Evolutionary conservation across 2,329 filamentous ascomycete genomes (phyloP), one percentile per base, ranked within the genome.

Genomic region (Cladophialophora chaetospira): DNA sequence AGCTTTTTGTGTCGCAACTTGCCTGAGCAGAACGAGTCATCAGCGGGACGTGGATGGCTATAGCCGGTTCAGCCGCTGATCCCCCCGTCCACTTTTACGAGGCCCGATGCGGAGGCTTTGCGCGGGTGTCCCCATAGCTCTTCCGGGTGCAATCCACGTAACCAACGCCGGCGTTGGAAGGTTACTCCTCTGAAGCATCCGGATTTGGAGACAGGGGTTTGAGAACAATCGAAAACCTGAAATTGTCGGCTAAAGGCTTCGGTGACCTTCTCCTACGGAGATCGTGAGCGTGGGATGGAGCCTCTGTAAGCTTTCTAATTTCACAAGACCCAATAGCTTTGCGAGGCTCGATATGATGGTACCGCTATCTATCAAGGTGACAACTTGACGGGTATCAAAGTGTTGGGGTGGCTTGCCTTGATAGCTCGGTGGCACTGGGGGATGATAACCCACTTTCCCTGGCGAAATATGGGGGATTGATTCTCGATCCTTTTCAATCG

Each of bases 401-500:
- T 40, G 6, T 21, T 11, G 17, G 36, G 15, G 35, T 15, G 23
- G 36, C 36, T 40, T 4, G 36, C 36, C 23, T 4, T 5, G 36
- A 40, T 40, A 21, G 17, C 36, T 40, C 17, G 36, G 8, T 40
- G 5, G 15, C 6, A 17, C 17, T 21, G 36, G 36, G 36, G 36
- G 35, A 21, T 21, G 36, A 19, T 19, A 40, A 40, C 46, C 46
- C 46, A 40, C 46, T 28, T 17, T 36, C 33, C 31, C 38, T 36
- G 46, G 31, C 29, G 33, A 38, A 49, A 19, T 38, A 38, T n/a
- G 46, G 46, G 46, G 33, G 46, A 49, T n/a, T 26, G 25, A 35
- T 49, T 38, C 23, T 42, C 43, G 43, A 53, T 53, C 42, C 36
- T 40, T n/a, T 38, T 46, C 26, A 47, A 53, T 57, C 55, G 38